phyloP scores from a whole-genome alignment of 441 rosid genomes.

The Corymbia citriodora region DNA sequence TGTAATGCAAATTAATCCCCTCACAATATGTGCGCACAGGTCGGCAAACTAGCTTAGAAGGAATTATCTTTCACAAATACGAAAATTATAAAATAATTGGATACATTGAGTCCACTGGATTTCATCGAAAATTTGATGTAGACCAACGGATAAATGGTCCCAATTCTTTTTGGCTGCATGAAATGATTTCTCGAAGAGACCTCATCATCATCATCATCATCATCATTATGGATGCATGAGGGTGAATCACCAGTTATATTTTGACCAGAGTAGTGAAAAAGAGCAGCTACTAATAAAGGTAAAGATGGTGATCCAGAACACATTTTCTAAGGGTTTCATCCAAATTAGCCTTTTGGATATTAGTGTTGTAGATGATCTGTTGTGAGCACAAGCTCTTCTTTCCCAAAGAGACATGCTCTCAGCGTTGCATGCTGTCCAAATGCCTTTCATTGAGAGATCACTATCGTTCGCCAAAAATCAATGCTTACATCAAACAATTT shows the following conservation, averaged over 20 bases:
- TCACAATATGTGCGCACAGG: too few species aligned
- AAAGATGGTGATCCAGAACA: background rate
- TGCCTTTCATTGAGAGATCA: background rate
- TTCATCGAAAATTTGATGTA: background rate
- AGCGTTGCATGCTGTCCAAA: background rate
- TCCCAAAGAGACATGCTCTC: background rate
- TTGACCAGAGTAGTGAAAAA: background rate
- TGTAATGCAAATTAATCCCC: too few species aligned
- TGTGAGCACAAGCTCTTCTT: background rate
- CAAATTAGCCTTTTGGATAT: background rate
- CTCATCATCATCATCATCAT: fast-evolving
- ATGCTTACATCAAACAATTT: background rate
- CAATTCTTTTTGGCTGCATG: background rate
- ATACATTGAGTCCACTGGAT: background rate
- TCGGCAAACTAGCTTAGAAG: too few species aligned
- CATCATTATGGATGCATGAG: background rate
- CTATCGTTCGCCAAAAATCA: background rate
- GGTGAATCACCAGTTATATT: background rate
- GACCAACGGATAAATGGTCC: background rate
- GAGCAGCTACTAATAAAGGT: background rate
- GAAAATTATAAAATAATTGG: background rate
- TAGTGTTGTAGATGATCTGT: background rate
- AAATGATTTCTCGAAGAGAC: background rate
- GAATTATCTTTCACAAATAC: too few species aligned
- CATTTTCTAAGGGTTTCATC: background rate